phyloP scores from a whole-genome alignment of 23 red algal genomes.

The Pyropia haitanensis region DNA sequence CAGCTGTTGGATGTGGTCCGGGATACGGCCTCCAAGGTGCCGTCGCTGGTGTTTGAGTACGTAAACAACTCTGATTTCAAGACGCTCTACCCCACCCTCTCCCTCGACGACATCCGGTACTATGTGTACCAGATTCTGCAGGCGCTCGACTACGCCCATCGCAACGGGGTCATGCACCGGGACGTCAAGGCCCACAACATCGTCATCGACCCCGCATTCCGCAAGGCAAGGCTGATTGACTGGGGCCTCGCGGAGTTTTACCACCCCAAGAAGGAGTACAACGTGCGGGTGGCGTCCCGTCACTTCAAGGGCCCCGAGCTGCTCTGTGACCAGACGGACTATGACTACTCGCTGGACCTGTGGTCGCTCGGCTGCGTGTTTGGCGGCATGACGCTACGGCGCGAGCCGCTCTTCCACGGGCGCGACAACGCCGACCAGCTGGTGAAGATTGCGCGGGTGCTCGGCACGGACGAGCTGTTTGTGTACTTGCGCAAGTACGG shows the following conservation, averaged over 20 bases:
- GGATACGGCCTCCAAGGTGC: conserved; percentile 90
- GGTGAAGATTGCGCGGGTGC: conserved; percentile 89
- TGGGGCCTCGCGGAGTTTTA: conserved; percentile 99
- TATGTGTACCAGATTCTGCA: conserved; percentile 93
- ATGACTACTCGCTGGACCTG: conserved; percentile 98
- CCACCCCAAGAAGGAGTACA: conserved; percentile 89
- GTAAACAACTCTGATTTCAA: conserved; percentile 98
- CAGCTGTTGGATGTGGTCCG: conserved; percentile 84
- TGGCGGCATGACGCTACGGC: conserved; percentile 92
- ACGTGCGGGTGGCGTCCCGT: conserved; percentile 92
- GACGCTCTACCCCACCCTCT: conserved; percentile 85
- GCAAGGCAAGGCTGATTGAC: conserved; percentile 84
- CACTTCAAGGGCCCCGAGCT: conserved; percentile 99
- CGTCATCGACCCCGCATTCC: conserved; percentile 75
- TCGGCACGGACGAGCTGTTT: conserved; percentile 84
- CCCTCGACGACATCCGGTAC: conserved; percentile 71
- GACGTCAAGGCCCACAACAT: conserved; percentile 99
- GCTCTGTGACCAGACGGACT: conserved; percentile 86
- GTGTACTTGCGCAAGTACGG: conserved; percentile 79
- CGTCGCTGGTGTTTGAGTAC: conserved; percentile 95
- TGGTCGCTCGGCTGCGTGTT: conserved; percentile 99
- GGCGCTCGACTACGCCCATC: conserved; percentile 92
- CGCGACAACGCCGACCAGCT: conserved; percentile 97
- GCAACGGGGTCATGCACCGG: conserved; percentile 96
- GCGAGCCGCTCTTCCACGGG: conserved; percentile 95